Evolutionary conservation across 768 basidiomycete genomes (phyloP), one percentile per base, ranked within the genome.

Genomic region (Pleurotus sapidus): DNA sequence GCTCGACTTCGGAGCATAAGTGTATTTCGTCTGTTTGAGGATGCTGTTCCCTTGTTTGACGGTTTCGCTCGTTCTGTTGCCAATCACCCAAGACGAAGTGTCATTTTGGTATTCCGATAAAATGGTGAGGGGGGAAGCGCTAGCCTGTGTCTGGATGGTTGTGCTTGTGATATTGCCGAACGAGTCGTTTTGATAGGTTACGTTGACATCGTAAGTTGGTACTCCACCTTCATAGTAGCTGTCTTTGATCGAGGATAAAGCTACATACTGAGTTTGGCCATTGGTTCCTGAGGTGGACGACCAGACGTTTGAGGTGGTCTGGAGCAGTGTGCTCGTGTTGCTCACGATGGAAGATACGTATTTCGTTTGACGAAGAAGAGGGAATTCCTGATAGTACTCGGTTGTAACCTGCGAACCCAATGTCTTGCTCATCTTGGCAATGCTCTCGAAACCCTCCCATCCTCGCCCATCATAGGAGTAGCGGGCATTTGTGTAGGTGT

Each of bases 401-500:
- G 51, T 40, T 5, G 23, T 39, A 3, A 54, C 34, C 39, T 54
- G 51, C 1, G 51, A 54, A 8, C 51, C 51, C 39, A 54, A 54
- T 5, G 25, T 39, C 24, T 18, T 20, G 27, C 51, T 54, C 4
- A 54, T 40, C 51, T 54, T 43, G n/a, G 17, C 3, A 23, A 54
- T 54, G 39, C 39, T 54, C 18, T 43, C 51, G 17, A 54, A 54
- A 4, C 51, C 51, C 25, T 54, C 37, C 51, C 51, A 54, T 4
- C 39, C 51, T 40, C 51, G 51, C 1, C 51, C 51, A 43, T 43
- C 51, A 20, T 54, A 43, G 15, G n/a, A n/a, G 25, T 54, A 54
- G 17, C 51, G 51, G 25, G 51, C 51, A 11, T 54, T 54, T 24
- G 40, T 54, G 39, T 54, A 43, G 3, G 38, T 42, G 12, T 54